Percentiles rank a stretch among this genome's conserved stretches.
Evolutionary conservation across 2,329 filamentous ascomycete genomes (phyloP).

Genomic region (Aspergillus thermomutatus): DNA sequence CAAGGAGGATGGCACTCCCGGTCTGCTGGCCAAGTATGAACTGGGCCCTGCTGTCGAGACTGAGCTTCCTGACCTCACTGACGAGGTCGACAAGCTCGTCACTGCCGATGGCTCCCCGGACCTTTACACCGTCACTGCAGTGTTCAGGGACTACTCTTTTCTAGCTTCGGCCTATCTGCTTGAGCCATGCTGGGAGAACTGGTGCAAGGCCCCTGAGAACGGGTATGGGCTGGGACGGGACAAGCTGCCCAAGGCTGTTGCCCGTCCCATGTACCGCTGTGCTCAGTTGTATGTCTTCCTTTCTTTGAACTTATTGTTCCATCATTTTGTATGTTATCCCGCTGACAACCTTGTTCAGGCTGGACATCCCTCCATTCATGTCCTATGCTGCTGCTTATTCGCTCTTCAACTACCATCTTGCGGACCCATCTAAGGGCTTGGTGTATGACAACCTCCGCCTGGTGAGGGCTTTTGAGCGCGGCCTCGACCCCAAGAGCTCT

Average conservation of each 20-base stretch:
- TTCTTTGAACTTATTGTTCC: too few species aligned
- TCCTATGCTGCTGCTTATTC: conserved; percentile 68
- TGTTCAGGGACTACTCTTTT: conserved; percentile 91
- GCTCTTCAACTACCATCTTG: conserved; percentile 62
- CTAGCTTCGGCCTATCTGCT: conserved; percentile 84
- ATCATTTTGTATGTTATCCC: not conserved
- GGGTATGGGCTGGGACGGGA: conserved; percentile 75
- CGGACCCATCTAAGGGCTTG: conserved; percentile 52
- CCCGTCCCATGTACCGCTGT: conserved; percentile 78
- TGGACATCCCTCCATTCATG: conserved; percentile 88
- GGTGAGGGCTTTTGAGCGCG: conserved; percentile 86
- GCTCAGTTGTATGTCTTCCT: conserved; percentile 72
- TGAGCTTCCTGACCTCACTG: conserved; percentile 74
- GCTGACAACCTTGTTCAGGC: conserved; percentile 38
- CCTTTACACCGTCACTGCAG: conserved; percentile 74
- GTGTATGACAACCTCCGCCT: conserved; percentile 68
- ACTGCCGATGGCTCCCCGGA: conserved; percentile 56
- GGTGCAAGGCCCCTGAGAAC: conserved; percentile 55
- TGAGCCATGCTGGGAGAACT: conserved; percentile 82
- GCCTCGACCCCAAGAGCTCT: conserved; percentile 79
- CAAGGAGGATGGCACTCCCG: conserved; percentile 68
- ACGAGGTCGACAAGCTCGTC: conserved; percentile 65
- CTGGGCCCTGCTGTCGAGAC: conserved; percentile 71
- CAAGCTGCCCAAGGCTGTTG: conserved; percentile 68
- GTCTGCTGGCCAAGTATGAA: conserved; percentile 69